Evolutionary conservation across 257 asterid genomes (phyloP).

Genomic region (Cinchona pubescens): DNA sequence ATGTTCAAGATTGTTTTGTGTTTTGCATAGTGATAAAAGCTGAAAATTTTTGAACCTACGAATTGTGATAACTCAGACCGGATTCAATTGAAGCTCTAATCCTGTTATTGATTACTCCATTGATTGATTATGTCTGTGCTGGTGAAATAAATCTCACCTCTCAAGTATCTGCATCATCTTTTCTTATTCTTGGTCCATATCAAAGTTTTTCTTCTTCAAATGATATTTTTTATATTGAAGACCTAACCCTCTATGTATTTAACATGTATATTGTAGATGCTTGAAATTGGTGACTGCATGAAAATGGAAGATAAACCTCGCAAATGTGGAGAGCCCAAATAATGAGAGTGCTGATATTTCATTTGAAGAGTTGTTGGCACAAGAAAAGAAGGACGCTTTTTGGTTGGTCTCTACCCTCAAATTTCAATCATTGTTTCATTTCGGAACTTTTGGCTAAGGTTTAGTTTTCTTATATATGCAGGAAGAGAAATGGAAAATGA

Average conservation of each 20-base stretch:
- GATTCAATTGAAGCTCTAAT: not conserved
- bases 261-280: conserved; percentile 44
- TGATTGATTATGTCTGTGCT: not conserved
- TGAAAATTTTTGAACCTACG: not conserved
- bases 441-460: conserved; percentile 17
- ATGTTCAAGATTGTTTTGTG: not conserved
- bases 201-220: not conserved
- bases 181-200: not conserved
- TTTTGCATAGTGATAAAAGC: not conserved
- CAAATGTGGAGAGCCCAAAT: conserved; percentile 41
- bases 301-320: conserved; percentile 48
- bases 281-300: conserved; percentile 57
- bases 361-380: conserved; percentile 76
- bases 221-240: not conserved
- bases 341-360: conserved; percentile 56
- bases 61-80: not conserved
- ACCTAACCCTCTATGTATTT: conserved; percentile 3
- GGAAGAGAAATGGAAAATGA: conserved; percentile 76
- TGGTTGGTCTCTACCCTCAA: conserved; percentile 43
- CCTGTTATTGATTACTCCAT: not conserved
- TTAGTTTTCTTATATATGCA: conserved; percentile 29
- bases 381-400: conserved; percentile 73
- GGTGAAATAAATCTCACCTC: not conserved
- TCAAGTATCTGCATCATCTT: not conserved
- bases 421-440: conserved; percentile 2